These are phyloP conservation scores for Neurospora tetrasperma DNA, from an alignment of 495 filamentous ascomycete genomes.

Conservation along the genomic window DNA sequence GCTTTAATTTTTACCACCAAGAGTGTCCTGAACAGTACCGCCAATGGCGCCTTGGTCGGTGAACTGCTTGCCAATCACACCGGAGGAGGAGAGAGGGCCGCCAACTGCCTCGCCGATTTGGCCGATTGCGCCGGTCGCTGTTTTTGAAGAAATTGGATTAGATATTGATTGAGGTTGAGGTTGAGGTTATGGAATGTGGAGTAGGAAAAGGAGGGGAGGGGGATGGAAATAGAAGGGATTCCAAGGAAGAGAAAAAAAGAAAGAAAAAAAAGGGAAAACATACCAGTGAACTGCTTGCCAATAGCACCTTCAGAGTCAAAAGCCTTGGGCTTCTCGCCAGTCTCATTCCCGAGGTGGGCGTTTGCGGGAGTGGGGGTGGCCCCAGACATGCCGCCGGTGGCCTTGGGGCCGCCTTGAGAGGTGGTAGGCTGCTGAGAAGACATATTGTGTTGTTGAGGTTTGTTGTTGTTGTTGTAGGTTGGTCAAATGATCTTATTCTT, in stretches of 20 bases:
- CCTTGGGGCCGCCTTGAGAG: constrained; percentile 11
- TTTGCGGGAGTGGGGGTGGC: constrained; percentile 14
- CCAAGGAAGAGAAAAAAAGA: not conserved
- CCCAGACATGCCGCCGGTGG: constrained; percentile 15
- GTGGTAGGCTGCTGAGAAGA: constrained; percentile 2
- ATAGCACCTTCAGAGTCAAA: constrained; percentile 27
- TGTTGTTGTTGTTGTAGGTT: not conserved
- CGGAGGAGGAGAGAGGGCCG: constrained; percentile 41
- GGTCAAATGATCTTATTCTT: not conserved
- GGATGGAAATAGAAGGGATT: not conserved
- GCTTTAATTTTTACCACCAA: constrained; percentile 19
- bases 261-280: not conserved
- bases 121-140: constrained; percentile 41
- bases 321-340: constrained; percentile 13
- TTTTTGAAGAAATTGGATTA: not conserved
- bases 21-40: constrained; percentile 30
- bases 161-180: no score
- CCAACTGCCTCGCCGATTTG: constrained; percentile 41
- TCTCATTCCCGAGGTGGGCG: constrained; percentile 4
- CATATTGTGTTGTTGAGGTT: not conserved
- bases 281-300: constrained; percentile 30
- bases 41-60: constrained; percentile 37
- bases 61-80: constrained; percentile 40
- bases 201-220: not conserved
- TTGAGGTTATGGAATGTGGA: no score